Base-by-base conservation (phyloP, 2,329 filamentous ascomycete genomes). In the Paraphaeosphaeria minitans region DNA sequence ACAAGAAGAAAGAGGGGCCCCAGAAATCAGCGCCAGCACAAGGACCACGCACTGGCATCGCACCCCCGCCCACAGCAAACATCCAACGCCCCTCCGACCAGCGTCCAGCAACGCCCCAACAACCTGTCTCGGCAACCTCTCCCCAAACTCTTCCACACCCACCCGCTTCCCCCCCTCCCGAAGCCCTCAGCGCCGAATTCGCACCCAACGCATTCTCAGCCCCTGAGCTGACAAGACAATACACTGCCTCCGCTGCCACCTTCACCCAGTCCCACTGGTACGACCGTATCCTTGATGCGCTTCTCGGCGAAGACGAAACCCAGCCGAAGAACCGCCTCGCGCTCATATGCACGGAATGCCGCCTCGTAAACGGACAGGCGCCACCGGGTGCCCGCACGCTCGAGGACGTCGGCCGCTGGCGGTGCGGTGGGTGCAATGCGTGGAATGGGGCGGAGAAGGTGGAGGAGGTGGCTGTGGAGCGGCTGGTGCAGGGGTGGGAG, bases 291-390 rank as follows among this genome's bases (percentile, higher is more conserved):
- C 82, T 99, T 57, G 95, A 99, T 71, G 86, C 96, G 0, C 86
- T 99, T 27, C 84, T 99, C 0, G 95, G 95, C 51, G 95, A 99
- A 72, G 95, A 99, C 70, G 95, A 99, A 78, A 96, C 91, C 4
- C 88, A 91, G 13, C 87, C 94, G 2, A 96, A 93, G 80, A 98
- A 98, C 76, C 88, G 95, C 19, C 87, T 97, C 58, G 94, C 88
- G 8, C 82, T 99, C 63, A 92, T 99, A 56, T 99, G 95, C 78
- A 77, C 82, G 33, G 82, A 85, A 41, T 99, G 95, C 75, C 85
- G 92, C 31, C 84, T 97, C 1, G 93, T 99, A 49, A 99, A 99
- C 73, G 95, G 96, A 0, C 95, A 97, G 74, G 95, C 95, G 3
- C 93, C 95, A 1, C 94, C 95, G 0, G 95, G 95, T 1, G 89